Conservation (phyloP, 169 alveolate genomes). For the Plasmodium inui region DNA sequence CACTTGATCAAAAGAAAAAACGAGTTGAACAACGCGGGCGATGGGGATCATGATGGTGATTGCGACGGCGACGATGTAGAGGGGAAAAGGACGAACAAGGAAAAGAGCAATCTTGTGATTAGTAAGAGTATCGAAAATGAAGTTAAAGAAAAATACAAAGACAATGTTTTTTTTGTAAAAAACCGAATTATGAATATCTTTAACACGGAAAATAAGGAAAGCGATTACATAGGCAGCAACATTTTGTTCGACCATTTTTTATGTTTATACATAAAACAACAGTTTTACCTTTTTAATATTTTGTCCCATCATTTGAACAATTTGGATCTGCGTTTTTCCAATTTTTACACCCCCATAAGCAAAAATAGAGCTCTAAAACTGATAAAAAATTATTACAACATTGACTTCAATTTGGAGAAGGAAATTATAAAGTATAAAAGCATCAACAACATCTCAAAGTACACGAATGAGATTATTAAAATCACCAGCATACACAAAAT, state of each 20-base stretch:
- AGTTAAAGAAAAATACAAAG: slow-evolving; percentile 24
- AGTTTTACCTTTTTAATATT: slow-evolving; percentile 54
- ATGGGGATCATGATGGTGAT: neutral
- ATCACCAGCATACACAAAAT: slow-evolving; percentile 41
- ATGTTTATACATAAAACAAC: slow-evolving; percentile 65
- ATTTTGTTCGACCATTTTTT: slow-evolving; percentile 50
- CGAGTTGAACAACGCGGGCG: neutral
- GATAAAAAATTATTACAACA: slow-evolving; percentile 55
- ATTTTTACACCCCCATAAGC: slow-evolving; percentile 54
- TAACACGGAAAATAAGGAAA: slow-evolving; percentile 53
- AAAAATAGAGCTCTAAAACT: slow-evolving; percentile 41
- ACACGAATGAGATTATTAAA: slow-evolving; percentile 55
- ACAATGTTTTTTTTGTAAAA: slow-evolving; percentile 50
- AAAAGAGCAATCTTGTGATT: neutral
- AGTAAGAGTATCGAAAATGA: neutral
- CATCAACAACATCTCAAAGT: slow-evolving; percentile 46
- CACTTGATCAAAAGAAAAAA: slow-evolving; percentile 9
- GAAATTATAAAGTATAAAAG: slow-evolving; percentile 53
- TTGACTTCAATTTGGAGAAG: slow-evolving; percentile 61
- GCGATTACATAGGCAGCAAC: slow-evolving; percentile 11
- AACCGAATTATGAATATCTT: slow-evolving; percentile 39
- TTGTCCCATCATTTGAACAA: slow-evolving; percentile 52
- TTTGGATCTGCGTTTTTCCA: slow-evolving; percentile 63
- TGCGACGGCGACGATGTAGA: neutral
- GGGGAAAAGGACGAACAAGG: neutral